Base-by-base conservation (phyloP, 495 filamentous ascomycete species). In the Podospora pseudocomata region DNA sequence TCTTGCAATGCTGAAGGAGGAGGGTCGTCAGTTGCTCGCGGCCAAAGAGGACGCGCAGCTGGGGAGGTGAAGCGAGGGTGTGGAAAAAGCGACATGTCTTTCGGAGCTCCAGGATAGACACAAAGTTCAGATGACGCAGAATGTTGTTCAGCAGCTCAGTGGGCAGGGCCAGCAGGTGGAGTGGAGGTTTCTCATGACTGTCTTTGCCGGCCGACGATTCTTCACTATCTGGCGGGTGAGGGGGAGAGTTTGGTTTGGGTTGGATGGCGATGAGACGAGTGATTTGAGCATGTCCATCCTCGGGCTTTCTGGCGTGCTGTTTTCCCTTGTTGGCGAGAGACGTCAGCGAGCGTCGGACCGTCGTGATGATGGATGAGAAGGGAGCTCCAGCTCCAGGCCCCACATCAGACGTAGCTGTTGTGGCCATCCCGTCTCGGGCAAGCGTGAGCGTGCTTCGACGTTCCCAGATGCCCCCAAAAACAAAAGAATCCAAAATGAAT, bases 121-220 rank as follows among this genome's bases (percentile, higher is more conserved):
- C 71, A 27, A 81, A 73, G 53, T 67, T 56, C 30, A 78, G 65
- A 16, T 70, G 69, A 1, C 58, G 64, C 19, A 79, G 53, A 27
- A 81, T 61, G 58, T 68, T 53, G 57, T 78, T 70, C n/a, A 78
- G 73, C 5, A 80, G 62, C 65, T 81, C 79, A 13, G 63, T 61
- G 4, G 76, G 78, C 3, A 81, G 66, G 1, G 55, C 32, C 19
- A 76, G 68, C 34, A 78, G 65, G 34, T 64, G 65, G 3, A 66
- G 67, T 3, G 70, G 72, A 7, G 39, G 39, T 49, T 49, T 49
- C 39, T 49, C 39, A 49, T 6, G 39, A 3, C 15, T 3, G 39
- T 49, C 15, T 13, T 49, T 49, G 39, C 13, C 39, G 39, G 9
- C 23, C 23, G 23, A 13, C 18, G 7, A 60, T 44, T 3, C 44